Base-by-base conservation (phyloP, 495 filamentous ascomycete genomes). In the Lophium mytilinum region DNA sequence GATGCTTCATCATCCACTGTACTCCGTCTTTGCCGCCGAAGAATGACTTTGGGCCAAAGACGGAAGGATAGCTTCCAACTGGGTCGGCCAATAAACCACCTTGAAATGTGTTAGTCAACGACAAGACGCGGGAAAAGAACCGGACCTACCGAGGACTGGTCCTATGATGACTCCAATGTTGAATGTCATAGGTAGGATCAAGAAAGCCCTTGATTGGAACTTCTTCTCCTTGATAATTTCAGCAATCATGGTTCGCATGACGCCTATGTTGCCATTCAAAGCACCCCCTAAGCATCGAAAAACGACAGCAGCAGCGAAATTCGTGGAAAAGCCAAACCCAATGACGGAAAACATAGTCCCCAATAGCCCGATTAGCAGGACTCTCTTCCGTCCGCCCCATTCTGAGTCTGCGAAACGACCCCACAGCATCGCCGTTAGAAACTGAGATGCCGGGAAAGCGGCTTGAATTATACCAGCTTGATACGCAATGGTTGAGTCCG, bases 381-480 rank as follows among this genome's bases (percentile, higher is more conserved):
- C 86, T 34, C 82, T 85, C 68, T 89, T 90, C 19, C 89, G 78
- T 10, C 89, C 89, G 41, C 81, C 79, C 68, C 75, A 75, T 50
- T 81, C 78, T 3, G 82, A 81, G 70, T 93, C 88, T 2, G 88
- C 85, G 30, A 86, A 71, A 0, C 85, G 78, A 4, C 89, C 89
- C 89, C 89, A 93, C 19, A 88, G 66, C 68, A 94, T 88, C n/a
- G 86, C 87, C 0, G 89, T 92, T 24, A 88, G 75, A 68, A 90
- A 90, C 72, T 95, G 89, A 7, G 87, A 86, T 6, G 84, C 86
- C 0, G 88, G 88, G 66, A 93, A 95, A 57, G 81, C 81, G 36
- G 85, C 87, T 59, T 88, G 84, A 41, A 95, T 75, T 34, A 92
- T 77, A 48, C 89, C 89, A 3, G 86, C 88, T 61, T 92, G 89